Base-by-base conservation (phyloP, 768 basidiomycete species). In the Suillus clintonianus region DNA sequence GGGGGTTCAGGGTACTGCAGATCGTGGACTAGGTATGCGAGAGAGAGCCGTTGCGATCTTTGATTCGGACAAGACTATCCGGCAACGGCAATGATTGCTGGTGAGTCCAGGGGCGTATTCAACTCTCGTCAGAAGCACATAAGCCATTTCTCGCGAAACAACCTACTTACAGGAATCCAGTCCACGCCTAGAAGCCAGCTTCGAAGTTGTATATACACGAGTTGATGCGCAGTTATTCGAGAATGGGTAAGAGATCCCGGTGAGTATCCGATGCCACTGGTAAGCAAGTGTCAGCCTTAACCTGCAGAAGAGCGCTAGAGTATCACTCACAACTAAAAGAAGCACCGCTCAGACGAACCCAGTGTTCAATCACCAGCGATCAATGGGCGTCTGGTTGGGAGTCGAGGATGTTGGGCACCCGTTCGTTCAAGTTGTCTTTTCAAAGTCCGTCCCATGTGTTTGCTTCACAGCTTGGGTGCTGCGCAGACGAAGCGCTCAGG, bases 91-190 rank as follows among this genome's bases (percentile, higher is more conserved):
- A 30, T 30, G 13, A 48, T 24, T 48, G 6, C 8, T 8, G 14
- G 50, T 30, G 27, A 27, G 14, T 24, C 13, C 0, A 24, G 5
- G 7, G 3, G n/a, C 22, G 0, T 47, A 15, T 48, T 48, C 3
- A 24, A n/a, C 0, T 27, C 1, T 7, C 0, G 3, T 2, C 8
- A 15, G 3, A 48, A 8, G 14, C 0, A 13, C 14, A 48, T 14
- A 24, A 24, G 14, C 13, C 13, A 48, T 24, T 7, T 2, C 22
- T 48, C 47, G 24, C 47, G 10, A 24, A 1, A 48, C 6, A 48
- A 6, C 22, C 22, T 48, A 24, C 24, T 13, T 48, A 22, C 9
- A 3, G 47, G 11, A 47, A n/a, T 24, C 3, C 13, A 47, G 5
- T 24, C 13, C 45, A 22, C 1, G 7, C 45, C 5, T 22, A 14